These are phyloP conservation scores for Solanum pinnatisectum DNA, from an alignment of 257 asterid species.

Conservation along the genomic window DNA sequence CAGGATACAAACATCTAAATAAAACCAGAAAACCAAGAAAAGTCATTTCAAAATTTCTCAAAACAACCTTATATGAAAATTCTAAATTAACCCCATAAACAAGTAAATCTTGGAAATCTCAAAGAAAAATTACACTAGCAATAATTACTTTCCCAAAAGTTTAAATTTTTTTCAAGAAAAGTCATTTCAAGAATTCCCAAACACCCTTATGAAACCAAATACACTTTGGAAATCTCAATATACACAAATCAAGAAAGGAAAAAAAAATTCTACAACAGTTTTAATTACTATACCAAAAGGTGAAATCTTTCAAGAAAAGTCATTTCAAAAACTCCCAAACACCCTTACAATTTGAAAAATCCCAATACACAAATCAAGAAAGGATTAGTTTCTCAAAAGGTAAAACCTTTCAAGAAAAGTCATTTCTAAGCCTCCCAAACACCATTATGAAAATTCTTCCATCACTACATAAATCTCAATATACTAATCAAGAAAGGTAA, in stretches of 20 bases:
- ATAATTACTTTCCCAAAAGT: not conserved
- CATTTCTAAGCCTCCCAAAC: not conserved
- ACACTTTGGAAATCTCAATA: not conserved
- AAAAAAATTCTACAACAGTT: not conserved
- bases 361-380: not conserved
- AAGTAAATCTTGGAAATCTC: not conserved
- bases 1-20: not conserved
- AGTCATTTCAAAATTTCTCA: not conserved
- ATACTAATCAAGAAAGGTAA: not conserved
- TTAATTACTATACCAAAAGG: not conserved
- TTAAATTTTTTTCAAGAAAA: not conserved
- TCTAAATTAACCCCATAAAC: not conserved
- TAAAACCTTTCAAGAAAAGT: not conserved
- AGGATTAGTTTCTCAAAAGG: not conserved
- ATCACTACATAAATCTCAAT: not conserved
- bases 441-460: not conserved
- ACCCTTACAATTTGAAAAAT: not conserved
- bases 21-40: not conserved
- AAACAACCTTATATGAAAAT: not conserved
- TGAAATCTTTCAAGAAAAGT: not conserved
- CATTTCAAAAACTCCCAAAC: not conserved
- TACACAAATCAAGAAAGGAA: not conserved
- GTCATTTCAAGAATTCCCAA: not conserved
- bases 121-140: not conserved
- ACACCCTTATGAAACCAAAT: not conserved